Conservation (phyloP, 2,329 filamentous ascomycete species). For the Calonectria pseudoturangicola region DNA sequence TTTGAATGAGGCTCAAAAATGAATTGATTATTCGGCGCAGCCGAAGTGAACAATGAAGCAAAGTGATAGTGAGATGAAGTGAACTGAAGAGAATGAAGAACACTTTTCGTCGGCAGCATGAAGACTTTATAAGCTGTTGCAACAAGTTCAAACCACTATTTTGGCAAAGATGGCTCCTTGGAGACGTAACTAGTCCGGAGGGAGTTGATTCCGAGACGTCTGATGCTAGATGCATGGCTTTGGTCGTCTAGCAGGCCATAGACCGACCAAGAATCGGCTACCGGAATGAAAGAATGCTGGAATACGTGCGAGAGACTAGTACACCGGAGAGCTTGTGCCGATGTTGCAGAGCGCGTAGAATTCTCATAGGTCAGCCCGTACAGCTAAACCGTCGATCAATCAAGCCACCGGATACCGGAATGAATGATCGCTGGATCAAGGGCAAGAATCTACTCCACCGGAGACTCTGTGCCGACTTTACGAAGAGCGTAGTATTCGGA, state of each 20-base stretch:
- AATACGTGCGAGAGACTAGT: neutral
- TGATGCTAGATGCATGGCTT: neutral
- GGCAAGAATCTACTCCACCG: neutral
- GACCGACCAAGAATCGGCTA: neutral
- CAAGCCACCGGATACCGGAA: neutral
- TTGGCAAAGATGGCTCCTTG: neutral
- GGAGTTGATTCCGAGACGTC: neutral
- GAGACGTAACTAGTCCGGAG: neutral
- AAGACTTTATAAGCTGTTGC: neutral
- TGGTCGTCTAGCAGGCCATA: neutral
- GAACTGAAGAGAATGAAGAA: neutral
- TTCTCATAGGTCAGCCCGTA: neutral
- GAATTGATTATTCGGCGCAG: constrained; percentile 5
- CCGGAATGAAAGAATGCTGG: neutral
- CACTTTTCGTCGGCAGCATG: neutral
- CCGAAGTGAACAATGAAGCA: neutral
- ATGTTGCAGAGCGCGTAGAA: neutral
- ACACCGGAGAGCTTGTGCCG: constrained; percentile 3
- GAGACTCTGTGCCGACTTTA: neutral
- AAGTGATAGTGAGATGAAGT: neutral
- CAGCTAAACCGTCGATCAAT: neutral
- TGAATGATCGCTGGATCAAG: neutral
- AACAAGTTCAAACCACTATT: neutral
- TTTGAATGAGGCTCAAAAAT: neutral
- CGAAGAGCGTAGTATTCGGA: constrained; percentile 4